Evolutionary conservation across 1,139 yeast species (phyloP).

Genomic region (Pneumocystis canis): DNA sequence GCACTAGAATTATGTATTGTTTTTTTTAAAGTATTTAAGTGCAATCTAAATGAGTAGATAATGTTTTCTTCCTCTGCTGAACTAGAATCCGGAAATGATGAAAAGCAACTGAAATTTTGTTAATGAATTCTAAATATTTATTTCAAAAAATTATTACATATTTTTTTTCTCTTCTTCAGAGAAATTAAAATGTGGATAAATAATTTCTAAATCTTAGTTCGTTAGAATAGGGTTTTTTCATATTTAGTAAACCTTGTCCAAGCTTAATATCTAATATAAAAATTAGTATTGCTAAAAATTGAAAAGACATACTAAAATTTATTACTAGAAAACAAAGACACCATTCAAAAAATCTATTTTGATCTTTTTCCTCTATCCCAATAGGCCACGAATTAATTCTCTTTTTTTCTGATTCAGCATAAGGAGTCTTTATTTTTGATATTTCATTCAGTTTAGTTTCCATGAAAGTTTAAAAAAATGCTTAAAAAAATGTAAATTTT

Average conservation of each 20-base stretch:
- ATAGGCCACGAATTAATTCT: neutral
- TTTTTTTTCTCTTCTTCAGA: neutral
- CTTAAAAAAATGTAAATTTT: neutral
- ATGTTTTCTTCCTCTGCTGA: neutral
- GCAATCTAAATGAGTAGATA: neutral
- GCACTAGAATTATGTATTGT: neutral
- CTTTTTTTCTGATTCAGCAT: neutral
- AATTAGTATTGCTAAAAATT: neutral
- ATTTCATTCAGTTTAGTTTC: neutral
- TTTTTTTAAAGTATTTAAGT: neutral
- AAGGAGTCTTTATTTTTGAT: neutral
- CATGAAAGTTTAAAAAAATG: neutral
- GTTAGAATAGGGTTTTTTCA: neutral
- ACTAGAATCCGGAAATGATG: neutral
- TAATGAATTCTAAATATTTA: neutral
- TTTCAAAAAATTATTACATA: neutral
- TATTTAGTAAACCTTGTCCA: neutral
- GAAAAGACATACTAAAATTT: neutral
- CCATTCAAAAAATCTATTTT: neutral
- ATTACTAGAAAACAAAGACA: neutral
- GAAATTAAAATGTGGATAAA: neutral
- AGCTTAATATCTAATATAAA: neutral
- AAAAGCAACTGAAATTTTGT: neutral
- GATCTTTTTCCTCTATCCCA: neutral
- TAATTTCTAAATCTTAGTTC: neutral